Percentiles rank a stretch among this genome's conserved stretches.
Conservation (phyloP, 2,329 filamentous ascomycete species). For the Akanthomyces dipterigenus region DNA sequence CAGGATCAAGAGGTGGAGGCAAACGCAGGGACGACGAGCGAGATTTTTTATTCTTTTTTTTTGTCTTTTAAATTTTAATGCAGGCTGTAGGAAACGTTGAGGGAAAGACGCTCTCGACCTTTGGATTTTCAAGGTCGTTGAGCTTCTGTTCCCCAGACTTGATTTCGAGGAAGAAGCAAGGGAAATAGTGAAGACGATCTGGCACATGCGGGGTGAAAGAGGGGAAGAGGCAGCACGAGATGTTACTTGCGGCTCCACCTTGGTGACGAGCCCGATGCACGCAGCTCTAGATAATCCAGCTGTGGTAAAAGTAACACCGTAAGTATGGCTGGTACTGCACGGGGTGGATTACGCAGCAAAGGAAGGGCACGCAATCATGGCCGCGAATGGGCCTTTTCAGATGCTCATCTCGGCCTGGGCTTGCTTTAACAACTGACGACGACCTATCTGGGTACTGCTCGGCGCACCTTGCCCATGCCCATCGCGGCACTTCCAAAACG, state of each 20-base stretch:
- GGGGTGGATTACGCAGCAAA: background rate
- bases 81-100: background rate
- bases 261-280: constrained; percentile 4
- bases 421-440: too few relatives aligned
- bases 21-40: background rate
- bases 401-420: too few relatives aligned
- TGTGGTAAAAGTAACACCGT: background rate
- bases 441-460: too few relatives aligned
- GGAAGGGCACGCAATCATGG: too few relatives aligned
- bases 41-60: background rate
- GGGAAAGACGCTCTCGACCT: background rate
- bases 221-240: background rate
- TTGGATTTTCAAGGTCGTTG: background rate
- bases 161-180: background rate
- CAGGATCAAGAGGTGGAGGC: background rate
- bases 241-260: constrained; percentile 1
- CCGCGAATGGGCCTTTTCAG: too few relatives aligned
- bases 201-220: background rate
- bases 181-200: background rate
- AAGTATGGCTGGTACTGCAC: background rate
- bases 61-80: background rate
- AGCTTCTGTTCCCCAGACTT: background rate
- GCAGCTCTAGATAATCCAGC: background rate
- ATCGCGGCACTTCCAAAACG: too few relatives aligned
- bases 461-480: too few relatives aligned